A percentile compares a stretch with the other conserved stretches of the same genome.
Evolutionary conservation across 1,284 basidiomycete species (phyloP).

Genomic region (Ganoderma meredithae): DNA sequence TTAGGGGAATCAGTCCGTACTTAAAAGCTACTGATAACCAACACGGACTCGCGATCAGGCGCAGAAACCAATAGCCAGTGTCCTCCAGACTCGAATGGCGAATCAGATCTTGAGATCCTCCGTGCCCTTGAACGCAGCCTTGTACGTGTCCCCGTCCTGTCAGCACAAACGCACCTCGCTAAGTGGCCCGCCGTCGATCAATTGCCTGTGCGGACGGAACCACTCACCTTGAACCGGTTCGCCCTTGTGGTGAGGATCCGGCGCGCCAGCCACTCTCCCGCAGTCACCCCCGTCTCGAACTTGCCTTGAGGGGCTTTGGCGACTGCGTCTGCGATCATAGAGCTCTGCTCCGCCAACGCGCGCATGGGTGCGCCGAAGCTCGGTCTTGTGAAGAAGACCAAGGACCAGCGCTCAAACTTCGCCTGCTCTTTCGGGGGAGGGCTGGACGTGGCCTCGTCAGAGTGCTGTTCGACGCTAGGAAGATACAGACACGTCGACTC

Average conservation of each 20-base stretch:
- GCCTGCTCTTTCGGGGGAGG: conserved; percentile 42
- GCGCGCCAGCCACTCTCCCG: conserved; percentile 12
- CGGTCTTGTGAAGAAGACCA: conserved; percentile 48
- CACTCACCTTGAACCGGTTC: conserved; percentile 5
- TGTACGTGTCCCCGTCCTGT: not conserved
- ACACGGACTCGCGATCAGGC: too few relatives aligned
- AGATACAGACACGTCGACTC: conserved; percentile 17
- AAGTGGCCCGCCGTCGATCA: not conserved
- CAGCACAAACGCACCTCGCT: not conserved
- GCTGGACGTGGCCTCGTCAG: conserved; percentile 22
- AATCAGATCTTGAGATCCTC: not conserved
- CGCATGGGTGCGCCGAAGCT: conserved; percentile 38
- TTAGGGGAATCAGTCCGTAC: too few relatives aligned
- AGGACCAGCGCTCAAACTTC: conserved; percentile 41
- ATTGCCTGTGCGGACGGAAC: not conserved
- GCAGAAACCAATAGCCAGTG: too few relatives aligned
- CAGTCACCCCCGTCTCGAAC: conserved; percentile 14
- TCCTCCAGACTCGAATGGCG: not conserved
- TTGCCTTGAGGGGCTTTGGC: not conserved
- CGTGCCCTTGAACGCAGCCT: not conserved
- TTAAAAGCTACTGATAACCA: too few relatives aligned
- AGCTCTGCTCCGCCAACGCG: conserved; percentile 33
- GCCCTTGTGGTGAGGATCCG: conserved; percentile 23
- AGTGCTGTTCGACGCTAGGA: not conserved
- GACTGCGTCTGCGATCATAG: conserved; percentile 4